Evolutionary conservation across 176 grass and related monocot species (phyloP), one percentile per base, ranked within the genome.

Genomic region (Triticum urartu): DNA sequence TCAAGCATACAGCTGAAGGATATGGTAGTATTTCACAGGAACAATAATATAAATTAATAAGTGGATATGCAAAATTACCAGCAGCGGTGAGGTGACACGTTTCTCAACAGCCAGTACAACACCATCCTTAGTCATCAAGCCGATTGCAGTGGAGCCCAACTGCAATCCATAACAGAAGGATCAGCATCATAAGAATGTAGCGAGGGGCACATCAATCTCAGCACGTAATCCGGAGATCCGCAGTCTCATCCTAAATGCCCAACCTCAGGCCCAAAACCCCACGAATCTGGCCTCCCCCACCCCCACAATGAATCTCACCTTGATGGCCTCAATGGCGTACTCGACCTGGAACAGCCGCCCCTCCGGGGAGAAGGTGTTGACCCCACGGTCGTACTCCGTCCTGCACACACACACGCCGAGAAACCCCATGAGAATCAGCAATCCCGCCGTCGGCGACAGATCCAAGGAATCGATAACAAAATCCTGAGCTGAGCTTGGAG

Each of bases 281-380:
- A 48, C 36, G 59, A 87, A 81, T 81, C 60, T 75, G 48, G 26
- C 32, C 28, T 59, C 32, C 1, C 18, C 54, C 21, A 6, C 18
- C 30, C 11, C 15, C 60, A n/a, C 13, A 6, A 7, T 1, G 80
- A 33, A 48, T 14, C 79, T 77, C 66, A 98, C 93, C 93, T 98
- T 98, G 80, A 98, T 98, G 63, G 93, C 95, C 89, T 98, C 95
- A 64, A 98, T 98, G 81, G 95, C 95, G 88, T 98, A 98, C 68
- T 98, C 93, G 34, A 95, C 95, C 93, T 98, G 95, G 86, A 95
- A 98, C 66, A 98, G 72, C 83, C 91, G 81, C 34, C 93, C 95
- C 87, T 98, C 95, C 24, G 95, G 95, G 5, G 95, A 98, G 89
- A 98, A 95, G 42, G 95, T 93, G 86, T 95, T 95, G 43, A 98